Conservation (phyloP, 1,284 basidiomycete genomes). For the Malassezia yamatoensis region DNA sequence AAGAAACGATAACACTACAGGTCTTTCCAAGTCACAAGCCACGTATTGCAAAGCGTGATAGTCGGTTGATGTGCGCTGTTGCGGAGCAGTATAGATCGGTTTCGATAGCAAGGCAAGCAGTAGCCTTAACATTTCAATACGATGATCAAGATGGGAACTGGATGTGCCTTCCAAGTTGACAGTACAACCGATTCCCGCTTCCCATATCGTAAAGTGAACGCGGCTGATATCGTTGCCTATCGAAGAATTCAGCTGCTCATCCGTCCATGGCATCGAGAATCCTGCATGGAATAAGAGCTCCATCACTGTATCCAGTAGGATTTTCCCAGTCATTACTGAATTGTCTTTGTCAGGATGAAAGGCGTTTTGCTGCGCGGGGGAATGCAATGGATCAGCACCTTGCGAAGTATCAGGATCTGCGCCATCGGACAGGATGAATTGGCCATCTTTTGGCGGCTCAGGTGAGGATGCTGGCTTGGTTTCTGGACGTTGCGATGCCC, state of each 20-base stretch:
- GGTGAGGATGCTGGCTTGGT: background rate
- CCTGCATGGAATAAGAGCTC: constrained; percentile 44
- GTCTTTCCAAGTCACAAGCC: constrained; percentile 25
- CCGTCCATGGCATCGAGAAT: constrained; percentile 43
- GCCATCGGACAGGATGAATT: constrained; percentile 41
- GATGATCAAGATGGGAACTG: constrained; percentile 26
- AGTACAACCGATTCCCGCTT: constrained; percentile 40
- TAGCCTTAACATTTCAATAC: constrained; percentile 34
- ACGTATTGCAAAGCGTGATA: constrained; percentile 26
- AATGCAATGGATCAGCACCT: background rate
- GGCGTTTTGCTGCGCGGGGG: background rate
- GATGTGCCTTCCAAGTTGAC: constrained; percentile 29
- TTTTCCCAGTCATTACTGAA: background rate
- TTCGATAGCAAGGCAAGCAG: constrained; percentile 42
- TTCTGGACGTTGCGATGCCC: no score
- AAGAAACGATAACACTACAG: constrained; percentile 33
- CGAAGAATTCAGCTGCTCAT: constrained; percentile 28
- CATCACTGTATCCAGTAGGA: constrained; percentile 17
- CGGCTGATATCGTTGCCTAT: constrained; percentile 11
- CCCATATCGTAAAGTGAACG: constrained; percentile 39
- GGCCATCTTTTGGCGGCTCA: constrained; percentile 7
- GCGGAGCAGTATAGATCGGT: constrained; percentile 33
- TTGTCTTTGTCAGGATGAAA: background rate
- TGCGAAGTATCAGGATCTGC: constrained; percentile 13
- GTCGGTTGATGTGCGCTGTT: constrained; percentile 11